A percentile compares a stretch with the other conserved stretches of the same genome.
These are phyloP conservation scores for Peniophora sp. DNA, from an alignment of 1,284 basidiomycete species.

Conservation along the genomic window DNA sequence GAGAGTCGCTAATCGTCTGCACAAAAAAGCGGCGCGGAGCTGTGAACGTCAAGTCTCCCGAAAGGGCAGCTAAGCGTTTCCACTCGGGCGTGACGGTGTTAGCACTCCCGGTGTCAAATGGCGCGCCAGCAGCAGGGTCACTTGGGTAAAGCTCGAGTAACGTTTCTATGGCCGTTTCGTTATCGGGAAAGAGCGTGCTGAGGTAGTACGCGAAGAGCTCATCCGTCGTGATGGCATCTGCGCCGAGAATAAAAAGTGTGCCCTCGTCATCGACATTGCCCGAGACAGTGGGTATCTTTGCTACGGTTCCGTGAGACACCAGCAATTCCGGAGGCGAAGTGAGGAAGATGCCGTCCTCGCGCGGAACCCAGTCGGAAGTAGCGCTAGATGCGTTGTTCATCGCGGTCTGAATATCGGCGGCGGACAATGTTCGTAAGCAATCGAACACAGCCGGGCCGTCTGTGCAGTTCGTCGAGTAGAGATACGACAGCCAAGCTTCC, in stretches of 20 bases:
- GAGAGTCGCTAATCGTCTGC: constrained; percentile 9
- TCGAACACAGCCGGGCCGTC: not conserved
- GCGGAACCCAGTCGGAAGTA: constrained; percentile 19
- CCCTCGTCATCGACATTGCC: constrained; percentile 41
- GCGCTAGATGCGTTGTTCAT: not conserved
- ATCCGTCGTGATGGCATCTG: constrained; percentile 29
- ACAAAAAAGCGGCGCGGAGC: constrained; percentile 24
- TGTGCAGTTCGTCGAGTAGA: not conserved
- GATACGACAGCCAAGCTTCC: not conserved
- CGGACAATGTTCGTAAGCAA: not conserved
- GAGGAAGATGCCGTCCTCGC: constrained; percentile 22
- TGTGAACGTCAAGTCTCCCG: constrained; percentile 25
- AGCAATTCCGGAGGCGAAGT: constrained; percentile 15
- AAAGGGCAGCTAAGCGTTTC: constrained; percentile 26
- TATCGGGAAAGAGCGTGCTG: constrained; percentile 13
- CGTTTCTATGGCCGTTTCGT: constrained; percentile 10
- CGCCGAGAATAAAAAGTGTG: constrained; percentile 38
- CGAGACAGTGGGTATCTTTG: constrained; percentile 20
- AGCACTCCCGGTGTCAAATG: constrained; percentile 23
- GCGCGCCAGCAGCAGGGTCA: constrained; percentile 22
- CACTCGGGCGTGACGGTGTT: constrained; percentile 27
- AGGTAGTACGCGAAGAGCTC: constrained; percentile 2
- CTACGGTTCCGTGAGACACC: constrained; percentile 15
- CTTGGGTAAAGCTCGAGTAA: constrained; percentile 18
- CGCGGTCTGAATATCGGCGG: not conserved